A percentile compares a stretch with the other conserved stretches of the same genome.
Evolutionary conservation across 2,329 filamentous ascomycete genomes (phyloP).

Genomic region (Arthrobotrys iridis): DNA sequence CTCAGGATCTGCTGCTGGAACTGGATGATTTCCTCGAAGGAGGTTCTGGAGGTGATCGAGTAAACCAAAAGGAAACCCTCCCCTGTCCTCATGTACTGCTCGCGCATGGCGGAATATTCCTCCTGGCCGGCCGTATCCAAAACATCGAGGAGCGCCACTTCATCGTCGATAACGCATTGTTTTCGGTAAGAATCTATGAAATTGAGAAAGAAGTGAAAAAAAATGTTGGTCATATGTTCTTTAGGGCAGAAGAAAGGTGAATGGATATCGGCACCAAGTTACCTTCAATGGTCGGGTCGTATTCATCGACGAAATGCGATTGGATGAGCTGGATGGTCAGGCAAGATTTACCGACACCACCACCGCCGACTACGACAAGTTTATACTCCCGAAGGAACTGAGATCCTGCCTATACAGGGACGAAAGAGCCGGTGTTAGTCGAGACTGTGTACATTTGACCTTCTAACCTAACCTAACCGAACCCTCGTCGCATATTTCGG

Average conservation of each 20-base stretch:
- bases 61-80: slow-evolving; percentile 98
- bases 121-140: slow-evolving; percentile 98
- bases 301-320: slow-evolving; percentile 98
- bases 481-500: background rate
- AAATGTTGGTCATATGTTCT: slow-evolving; percentile 21
- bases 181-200: slow-evolving; percentile 96
- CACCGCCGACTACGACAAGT: slow-evolving; percentile 94
- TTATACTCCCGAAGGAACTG: slow-evolving; percentile 93
- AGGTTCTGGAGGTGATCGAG: slow-evolving; percentile 96
- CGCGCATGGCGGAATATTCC: slow-evolving; percentile 98
- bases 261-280: slow-evolving; percentile 58
- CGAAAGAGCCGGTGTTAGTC: slow-evolving; percentile 1
- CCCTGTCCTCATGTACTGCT: slow-evolving; percentile 99
- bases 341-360: slow-evolving; percentile 98
- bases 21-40: slow-evolving; percentile 97
- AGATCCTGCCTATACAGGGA: slow-evolving; percentile 19
- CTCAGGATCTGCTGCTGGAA: slow-evolving; percentile 98
- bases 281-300: slow-evolving; percentile 99
- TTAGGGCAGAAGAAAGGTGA: background rate
- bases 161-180: slow-evolving; percentile 98
- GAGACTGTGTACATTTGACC: background rate
- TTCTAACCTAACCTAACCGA: background rate
- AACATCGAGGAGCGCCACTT: slow-evolving; percentile 96
- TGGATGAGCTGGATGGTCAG: slow-evolving; percentile 96
- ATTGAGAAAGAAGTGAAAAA: too few relatives aligned